These are phyloP conservation scores for Trypanosoma brucei DNA, from an alignment of 208 protist genomes.

Conservation along the genomic window DNA sequence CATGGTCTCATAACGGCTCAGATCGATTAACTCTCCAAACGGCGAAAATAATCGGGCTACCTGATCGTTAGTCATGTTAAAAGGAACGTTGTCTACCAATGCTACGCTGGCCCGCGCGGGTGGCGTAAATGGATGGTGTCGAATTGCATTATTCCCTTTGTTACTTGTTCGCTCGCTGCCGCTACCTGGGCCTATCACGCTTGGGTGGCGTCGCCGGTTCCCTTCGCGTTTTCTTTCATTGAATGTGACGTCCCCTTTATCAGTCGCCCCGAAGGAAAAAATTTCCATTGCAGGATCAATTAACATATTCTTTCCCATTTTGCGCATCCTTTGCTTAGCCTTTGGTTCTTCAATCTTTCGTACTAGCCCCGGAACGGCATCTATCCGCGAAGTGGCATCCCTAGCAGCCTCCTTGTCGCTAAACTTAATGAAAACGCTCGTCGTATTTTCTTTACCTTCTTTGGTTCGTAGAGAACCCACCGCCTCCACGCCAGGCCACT, in stretches of 20 bases:
- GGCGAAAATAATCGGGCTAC: conserved; percentile 69
- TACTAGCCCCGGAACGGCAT: conserved; percentile 38
- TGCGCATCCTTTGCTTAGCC: conserved; percentile 12
- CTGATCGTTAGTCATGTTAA: conserved; percentile 72
- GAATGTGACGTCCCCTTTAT: too few species aligned
- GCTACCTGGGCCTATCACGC: too few species aligned
- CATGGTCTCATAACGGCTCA: conserved; percentile 74
- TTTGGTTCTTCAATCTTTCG: conserved; percentile 5
- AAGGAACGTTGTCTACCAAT: conserved; percentile 80
- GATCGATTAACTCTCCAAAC: conserved; percentile 74
- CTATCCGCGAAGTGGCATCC: conserved; percentile 29
- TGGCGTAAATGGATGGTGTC: conserved; percentile 26
- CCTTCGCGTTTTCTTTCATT: too few species aligned
- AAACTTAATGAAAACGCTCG: conserved; percentile 82
- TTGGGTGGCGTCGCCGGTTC: too few species aligned
- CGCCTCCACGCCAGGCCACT: conserved; percentile 71
- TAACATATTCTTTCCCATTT: conserved; percentile 17
- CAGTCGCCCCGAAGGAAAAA: conserved; percentile 6
- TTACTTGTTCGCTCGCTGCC: not conserved
- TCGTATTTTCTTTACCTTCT: conserved; percentile 71
- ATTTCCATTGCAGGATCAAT: conserved; percentile 54
- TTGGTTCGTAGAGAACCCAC: conserved; percentile 82
- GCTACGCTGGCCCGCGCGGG: conserved; percentile 58
- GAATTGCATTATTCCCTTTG: conserved; percentile 5
- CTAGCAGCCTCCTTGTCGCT: conserved; percentile 32